These are phyloP conservation scores for Thermothielavioides terrestris DNA, from an alignment of 495 filamentous ascomycete species.

Conservation along the genomic window DNA sequence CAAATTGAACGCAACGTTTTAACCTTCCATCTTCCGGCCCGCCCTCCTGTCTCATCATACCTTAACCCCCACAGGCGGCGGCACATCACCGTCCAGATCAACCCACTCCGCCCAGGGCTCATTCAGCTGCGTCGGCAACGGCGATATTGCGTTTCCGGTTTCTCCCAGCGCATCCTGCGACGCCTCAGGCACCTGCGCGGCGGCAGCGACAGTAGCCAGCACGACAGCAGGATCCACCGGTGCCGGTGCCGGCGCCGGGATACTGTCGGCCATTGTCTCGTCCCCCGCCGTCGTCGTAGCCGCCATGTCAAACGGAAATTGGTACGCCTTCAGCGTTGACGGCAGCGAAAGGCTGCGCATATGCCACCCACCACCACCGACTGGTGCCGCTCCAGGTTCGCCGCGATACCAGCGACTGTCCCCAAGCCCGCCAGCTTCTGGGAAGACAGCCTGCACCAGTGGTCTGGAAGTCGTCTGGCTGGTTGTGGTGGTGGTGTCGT, in stretches of 20 bases:
- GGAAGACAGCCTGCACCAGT: not conserved
- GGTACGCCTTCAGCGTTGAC: not conserved
- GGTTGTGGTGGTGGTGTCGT: too few species aligned
- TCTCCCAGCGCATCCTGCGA: too few species aligned
- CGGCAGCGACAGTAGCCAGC: not conserved
- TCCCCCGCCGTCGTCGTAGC: not conserved
- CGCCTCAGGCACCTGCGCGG: not conserved
- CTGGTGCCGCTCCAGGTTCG: too few species aligned
- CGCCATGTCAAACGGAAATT: not conserved
- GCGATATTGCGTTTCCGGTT: too few species aligned
- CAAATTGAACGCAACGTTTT: too few species aligned
- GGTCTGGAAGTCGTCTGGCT: too few species aligned
- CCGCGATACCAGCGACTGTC: not conserved
- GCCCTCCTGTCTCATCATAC: too few species aligned
- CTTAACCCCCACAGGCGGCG: not conserved
- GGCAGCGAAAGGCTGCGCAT: not conserved
- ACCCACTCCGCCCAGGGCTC: conserved; percentile 1
- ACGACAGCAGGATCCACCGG: not conserved
- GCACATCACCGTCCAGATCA: not conserved
- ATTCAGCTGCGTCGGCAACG: not conserved
- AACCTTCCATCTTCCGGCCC: too few species aligned
- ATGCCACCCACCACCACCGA: not conserved
- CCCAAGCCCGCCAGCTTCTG: not conserved
- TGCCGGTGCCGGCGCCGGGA: not conserved
- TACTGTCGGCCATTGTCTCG: not conserved